Percentiles rank a stretch among this genome's conserved stretches.
Conservation (phyloP, 2,329 filamentous ascomycete genomes). For the Beauveria sp. region DNA sequence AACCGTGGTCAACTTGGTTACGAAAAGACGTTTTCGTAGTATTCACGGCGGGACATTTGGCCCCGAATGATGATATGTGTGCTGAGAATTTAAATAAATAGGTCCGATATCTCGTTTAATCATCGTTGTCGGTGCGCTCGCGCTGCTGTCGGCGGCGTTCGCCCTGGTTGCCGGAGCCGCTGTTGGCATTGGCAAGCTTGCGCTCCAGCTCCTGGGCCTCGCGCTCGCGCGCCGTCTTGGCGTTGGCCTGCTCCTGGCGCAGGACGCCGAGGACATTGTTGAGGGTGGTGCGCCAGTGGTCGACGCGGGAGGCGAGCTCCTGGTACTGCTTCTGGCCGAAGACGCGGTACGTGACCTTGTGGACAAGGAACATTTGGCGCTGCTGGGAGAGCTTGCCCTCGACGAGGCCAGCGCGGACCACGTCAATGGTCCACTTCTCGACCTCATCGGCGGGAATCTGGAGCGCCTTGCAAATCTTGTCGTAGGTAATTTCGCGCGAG, state of each 20-base stretch:
- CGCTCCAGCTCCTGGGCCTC: constrained; percentile 65
- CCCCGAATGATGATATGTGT: neutral
- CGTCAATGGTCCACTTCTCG: constrained; percentile 98
- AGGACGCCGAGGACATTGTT: constrained; percentile 72
- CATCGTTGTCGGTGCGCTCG: constrained; percentile 49
- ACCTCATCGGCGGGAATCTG: constrained; percentile 78
- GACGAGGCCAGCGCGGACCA: constrained; percentile 89
- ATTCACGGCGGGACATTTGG: neutral
- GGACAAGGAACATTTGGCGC: constrained; percentile 87
- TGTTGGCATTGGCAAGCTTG: constrained; percentile 44
- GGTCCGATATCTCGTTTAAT: constrained; percentile 30
- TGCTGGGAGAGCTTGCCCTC: constrained; percentile 95
- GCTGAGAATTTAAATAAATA: neutral
- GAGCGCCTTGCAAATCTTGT: constrained; percentile 73
- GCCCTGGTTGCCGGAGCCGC: constrained; percentile 24
- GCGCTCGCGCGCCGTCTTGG: constrained; percentile 68
- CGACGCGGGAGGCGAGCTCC: constrained; percentile 82
- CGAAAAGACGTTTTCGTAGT: neutral
- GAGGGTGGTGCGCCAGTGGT: constrained; percentile 83
- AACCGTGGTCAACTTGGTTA: neutral
- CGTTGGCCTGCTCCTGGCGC: constrained; percentile 72
- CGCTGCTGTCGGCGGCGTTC: constrained; percentile 30
- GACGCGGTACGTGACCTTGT: constrained; percentile 91
- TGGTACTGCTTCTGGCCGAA: constrained; percentile 98
- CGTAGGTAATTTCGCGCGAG: constrained; percentile 82